Evolutionary conservation across 2,329 filamentous ascomycete genomes (phyloP), one percentile per base, ranked within the genome.

Genomic region (Aspergillus fischeri): DNA sequence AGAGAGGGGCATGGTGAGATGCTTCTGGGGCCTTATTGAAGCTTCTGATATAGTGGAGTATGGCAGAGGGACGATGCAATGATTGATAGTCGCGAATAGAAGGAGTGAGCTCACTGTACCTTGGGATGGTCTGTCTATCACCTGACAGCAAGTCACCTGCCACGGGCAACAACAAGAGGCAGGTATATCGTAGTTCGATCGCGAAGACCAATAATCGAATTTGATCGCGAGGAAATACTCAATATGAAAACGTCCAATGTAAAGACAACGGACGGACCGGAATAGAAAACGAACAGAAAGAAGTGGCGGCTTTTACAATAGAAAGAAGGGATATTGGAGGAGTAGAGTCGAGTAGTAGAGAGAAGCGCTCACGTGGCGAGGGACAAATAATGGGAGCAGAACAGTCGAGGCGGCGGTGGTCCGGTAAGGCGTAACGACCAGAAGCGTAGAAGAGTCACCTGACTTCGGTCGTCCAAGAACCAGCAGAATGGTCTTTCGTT

Each of bases 131-230:
- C 65, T 70, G 58, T 72, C 65, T 75, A 75, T 75, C 73, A 75
- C 73, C 73, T 75, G 73, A 75, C 73, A 71, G 64, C 63, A 75
- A 73, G 73, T 75, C 73, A 75, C 73, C 72, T 74, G 72, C 71
- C 68, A 67, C 67, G 67, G 70, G 70, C 67, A 69, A 72, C 68
- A 74, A 72, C 67, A 74, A 69, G 65, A 66, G 48, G 56, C 52
- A 58, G 56, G 59, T 66, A 60, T 65, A 66, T 67, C 61, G 60
- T 67, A 66, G 67, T 60, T 60, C 56, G 57, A 55, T 62, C 60
- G 61, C 55, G 55, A 61, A 66, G 63, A 60, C 58, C 57, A 51
- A 38, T 60, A 65, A 65, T 54, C 57, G 48, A 60, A 57, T 64
- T 53, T 29, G 35, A 59, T 49, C 32, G 47, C 50, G 54, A 58